Percentiles rank a stretch among this genome's conserved stretches.
Evolutionary conservation across 176 grass and related monocot species (phyloP).

Genomic region (Poa annua): DNA sequence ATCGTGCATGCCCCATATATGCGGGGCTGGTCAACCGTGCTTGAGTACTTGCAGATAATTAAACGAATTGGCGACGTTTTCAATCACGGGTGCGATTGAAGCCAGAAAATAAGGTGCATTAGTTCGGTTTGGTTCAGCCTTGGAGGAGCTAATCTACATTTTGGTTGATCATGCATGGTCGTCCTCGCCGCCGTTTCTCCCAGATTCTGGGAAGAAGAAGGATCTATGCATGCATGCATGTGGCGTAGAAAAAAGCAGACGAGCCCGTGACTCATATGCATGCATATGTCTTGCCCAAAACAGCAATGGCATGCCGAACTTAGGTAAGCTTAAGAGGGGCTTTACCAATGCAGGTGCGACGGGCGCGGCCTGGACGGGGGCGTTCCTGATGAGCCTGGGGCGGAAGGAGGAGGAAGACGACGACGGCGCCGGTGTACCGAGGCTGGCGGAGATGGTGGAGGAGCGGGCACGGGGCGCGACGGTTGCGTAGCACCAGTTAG

Average conservation of each 20-base stretch:
- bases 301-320: neutral
- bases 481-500: slow-evolving; percentile 47
- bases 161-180: neutral
- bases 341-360: slow-evolving; percentile 40
- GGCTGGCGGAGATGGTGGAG: slow-evolving; percentile 44
- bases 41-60: neutral
- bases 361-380: slow-evolving; percentile 62
- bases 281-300: neutral
- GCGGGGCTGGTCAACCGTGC: neutral
- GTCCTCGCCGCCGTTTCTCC: neutral
- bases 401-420: slow-evolving; percentile 31
- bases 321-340: neutral
- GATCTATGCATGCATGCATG: neutral
- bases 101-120: neutral
- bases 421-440: slow-evolving; percentile 40
- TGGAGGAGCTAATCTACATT: neutral
- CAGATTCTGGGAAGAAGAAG: slow-evolving; percentile 25
- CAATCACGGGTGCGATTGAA: neutral
- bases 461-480: slow-evolving; percentile 21
- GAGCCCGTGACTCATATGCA: neutral
- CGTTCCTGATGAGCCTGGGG: slow-evolving; percentile 62
- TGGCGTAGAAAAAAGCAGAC: neutral
- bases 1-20: neutral
- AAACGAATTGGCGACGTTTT: neutral
- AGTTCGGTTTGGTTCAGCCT: neutral